These are phyloP conservation scores for Populus ilicifolia DNA, from an alignment of 345 rosid species.

Conservation along the genomic window DNA sequence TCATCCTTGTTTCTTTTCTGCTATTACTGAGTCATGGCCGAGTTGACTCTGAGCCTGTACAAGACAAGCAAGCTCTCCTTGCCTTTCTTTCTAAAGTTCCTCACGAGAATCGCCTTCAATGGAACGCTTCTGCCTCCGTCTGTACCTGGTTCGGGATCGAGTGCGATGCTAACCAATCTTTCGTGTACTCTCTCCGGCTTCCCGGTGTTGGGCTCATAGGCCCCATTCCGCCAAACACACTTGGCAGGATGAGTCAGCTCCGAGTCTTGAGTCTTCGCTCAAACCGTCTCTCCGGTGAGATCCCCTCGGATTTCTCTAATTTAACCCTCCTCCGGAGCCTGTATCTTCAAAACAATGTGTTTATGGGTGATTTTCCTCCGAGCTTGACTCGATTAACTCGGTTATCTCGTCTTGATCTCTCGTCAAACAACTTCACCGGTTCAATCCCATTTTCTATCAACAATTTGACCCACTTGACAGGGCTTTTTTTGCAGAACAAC, in stretches of 20 bases:
- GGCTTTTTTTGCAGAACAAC: conserved; percentile 59
- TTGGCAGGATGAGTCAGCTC: conserved; percentile 70
- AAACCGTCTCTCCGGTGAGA: conserved; percentile 66
- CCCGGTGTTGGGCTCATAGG: conserved; percentile 88
- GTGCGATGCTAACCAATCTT: conserved; percentile 57
- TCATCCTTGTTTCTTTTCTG: conserved; percentile 27
- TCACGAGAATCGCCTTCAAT: conserved; percentile 70
- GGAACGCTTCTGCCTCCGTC: conserved; percentile 69
- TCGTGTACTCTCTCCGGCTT: conserved; percentile 58
- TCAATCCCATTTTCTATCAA: conserved; percentile 67
- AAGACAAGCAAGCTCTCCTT: conserved; percentile 81
- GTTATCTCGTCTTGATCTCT: conserved; percentile 71
- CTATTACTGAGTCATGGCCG: conserved; percentile 26
- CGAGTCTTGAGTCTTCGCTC: conserved; percentile 87
- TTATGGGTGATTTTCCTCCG: conserved; percentile 65
- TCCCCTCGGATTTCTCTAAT: conserved; percentile 81
- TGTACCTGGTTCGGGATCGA: conserved; percentile 82
- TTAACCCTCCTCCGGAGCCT: conserved; percentile 68
- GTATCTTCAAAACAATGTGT: conserved; percentile 60
- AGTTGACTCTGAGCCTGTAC: conserved; percentile 60
- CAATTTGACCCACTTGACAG: conserved; percentile 65
- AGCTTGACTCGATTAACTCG: conserved; percentile 48
- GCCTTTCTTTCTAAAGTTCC: conserved; percentile 49
- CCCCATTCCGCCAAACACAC: conserved; percentile 53
- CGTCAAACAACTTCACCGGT: conserved; percentile 73